Base-by-base conservation (phyloP, 495 filamentous ascomycete species). In the Lineolata rhizophorae region DNA sequence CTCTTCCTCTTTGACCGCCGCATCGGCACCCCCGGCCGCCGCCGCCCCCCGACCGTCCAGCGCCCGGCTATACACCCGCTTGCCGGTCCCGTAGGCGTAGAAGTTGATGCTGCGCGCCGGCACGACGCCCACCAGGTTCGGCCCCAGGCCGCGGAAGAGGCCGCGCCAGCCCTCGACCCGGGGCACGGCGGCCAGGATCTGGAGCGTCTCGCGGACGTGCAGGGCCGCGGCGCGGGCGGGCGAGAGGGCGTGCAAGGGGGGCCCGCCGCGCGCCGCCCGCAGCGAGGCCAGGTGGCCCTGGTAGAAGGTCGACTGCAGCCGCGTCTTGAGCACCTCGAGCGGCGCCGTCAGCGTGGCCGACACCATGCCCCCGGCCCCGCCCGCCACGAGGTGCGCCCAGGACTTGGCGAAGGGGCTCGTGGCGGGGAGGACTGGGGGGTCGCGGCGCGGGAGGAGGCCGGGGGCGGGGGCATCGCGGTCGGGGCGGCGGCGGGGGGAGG, bases 231-330 rank as follows among this genome's bases (percentile, higher is more conserved):
- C 54, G 13, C 62, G 58, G 5, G 53, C 39, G 20, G 66, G 40
- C 12, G 60, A 50, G 14, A 67, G 46, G 14, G 57, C 38, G 14
- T 52, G 42, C n/a, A 55, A 56, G 8, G 59, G 47, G 11, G 56
- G 53, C 14, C 62, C 44, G 14, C 60, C 61, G 4, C 58, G 55
- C 11, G 54, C 47, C 12, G 56, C 40, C n/a, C 65, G 59, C 1
- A 49, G 41, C 6, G 58, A 47, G 27, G 51, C 46, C 12, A 69
- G 57, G 36, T 69, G 77, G 1, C 66, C 54, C 43, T 85, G 77
- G 57, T 92, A 92, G 49, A 83, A 90, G 42, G 87, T 78, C 42
- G 77, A 84, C 50, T 93, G 82, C 2, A 93, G 62, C 5, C 82
- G 66, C 3, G 83, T 91, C 53, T 87, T 87, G 5, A 93, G 63